Conservation (phyloP, 768 basidiomycete species). For the Pisolithus albus region DNA sequence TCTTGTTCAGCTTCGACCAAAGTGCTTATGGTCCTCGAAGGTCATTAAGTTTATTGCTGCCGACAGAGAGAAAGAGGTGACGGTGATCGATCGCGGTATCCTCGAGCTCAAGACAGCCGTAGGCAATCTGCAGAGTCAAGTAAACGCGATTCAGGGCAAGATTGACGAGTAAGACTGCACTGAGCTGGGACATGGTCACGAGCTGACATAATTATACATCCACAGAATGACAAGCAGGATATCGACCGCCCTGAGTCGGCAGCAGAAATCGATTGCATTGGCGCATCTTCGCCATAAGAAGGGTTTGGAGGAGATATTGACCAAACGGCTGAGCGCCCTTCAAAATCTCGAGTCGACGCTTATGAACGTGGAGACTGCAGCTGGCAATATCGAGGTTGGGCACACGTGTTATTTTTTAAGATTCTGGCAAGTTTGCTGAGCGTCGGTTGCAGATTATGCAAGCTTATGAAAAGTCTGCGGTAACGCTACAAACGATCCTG, state of each 20-base stretch:
- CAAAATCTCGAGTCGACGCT: slow-evolving; percentile 72
- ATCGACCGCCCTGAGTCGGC: slow-evolving; percentile 53
- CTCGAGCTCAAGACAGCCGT: slow-evolving; percentile 74
- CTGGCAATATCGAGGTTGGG: slow-evolving; percentile 75
- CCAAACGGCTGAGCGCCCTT: slow-evolving; percentile 67
- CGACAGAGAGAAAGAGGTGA: slow-evolving; percentile 42
- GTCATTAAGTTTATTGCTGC: slow-evolving; percentile 70
- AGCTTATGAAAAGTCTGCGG: slow-evolving; percentile 76
- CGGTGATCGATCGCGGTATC: slow-evolving; percentile 75
- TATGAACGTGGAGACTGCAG: slow-evolving; percentile 80
- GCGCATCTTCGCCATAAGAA: slow-evolving; percentile 77
- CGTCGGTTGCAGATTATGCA: slow-evolving; percentile 61
- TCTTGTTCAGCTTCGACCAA: not conserved
- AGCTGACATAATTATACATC: not conserved
- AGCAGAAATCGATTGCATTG: slow-evolving; percentile 68
- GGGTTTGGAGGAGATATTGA: slow-evolving; percentile 68
- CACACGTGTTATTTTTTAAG: slow-evolving; percentile 4
- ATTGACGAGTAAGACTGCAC: slow-evolving; percentile 57
- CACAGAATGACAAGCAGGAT: slow-evolving; percentile 66
- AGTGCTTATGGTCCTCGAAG: slow-evolving; percentile 31
- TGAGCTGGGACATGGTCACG: not conserved
- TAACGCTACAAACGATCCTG: slow-evolving; percentile 69
- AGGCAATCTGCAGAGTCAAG: slow-evolving; percentile 57
- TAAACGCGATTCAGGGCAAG: slow-evolving; percentile 59
- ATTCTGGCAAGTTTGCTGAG: not conserved